These are phyloP conservation scores for Chionographis japonica DNA, from an alignment of 106 monocot genomes.

Conservation along the genomic window DNA sequence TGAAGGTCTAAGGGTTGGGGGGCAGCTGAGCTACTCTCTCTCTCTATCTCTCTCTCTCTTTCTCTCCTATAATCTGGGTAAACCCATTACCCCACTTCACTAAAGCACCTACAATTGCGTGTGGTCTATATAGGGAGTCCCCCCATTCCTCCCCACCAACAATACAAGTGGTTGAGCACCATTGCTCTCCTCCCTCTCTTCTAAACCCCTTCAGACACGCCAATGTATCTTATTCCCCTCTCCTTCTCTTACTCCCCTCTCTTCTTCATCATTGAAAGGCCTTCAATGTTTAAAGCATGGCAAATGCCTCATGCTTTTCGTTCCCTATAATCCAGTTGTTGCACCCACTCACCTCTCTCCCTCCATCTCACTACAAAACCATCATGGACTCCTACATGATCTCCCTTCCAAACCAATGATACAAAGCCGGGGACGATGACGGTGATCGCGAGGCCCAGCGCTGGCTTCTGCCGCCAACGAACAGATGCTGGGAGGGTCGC, in stretches of 20 bases:
- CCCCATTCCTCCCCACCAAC: slow-evolving; percentile 15
- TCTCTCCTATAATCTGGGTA: background rate
- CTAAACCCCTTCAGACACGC: background rate
- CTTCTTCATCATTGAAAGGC: no score
- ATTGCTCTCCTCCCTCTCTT: background rate
- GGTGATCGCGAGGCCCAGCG: background rate
- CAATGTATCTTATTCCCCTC: background rate
- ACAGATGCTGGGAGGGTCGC: background rate
- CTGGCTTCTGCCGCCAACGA: background rate
- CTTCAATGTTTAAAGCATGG: no score
- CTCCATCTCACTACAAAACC: no score
- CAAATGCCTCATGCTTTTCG: no score
- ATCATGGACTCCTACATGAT: background rate
- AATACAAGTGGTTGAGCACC: slow-evolving; percentile 6
- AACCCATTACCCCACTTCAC: background rate
- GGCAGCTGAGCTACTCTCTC: slow-evolving; percentile 6
- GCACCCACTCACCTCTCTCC: no score
- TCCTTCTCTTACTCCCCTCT: background rate
- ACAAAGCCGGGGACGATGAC: background rate
- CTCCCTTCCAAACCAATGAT: background rate
- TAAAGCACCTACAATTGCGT: slow-evolving; percentile 14
- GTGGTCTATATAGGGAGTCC: slow-evolving; percentile 3
- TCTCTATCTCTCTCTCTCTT: no score
- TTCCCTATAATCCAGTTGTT: no score
- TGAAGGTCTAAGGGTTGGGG: background rate